These are phyloP conservation scores for Madurella fahalii DNA, from an alignment of 2,329 filamentous ascomycete species.

Conservation along the genomic window DNA sequence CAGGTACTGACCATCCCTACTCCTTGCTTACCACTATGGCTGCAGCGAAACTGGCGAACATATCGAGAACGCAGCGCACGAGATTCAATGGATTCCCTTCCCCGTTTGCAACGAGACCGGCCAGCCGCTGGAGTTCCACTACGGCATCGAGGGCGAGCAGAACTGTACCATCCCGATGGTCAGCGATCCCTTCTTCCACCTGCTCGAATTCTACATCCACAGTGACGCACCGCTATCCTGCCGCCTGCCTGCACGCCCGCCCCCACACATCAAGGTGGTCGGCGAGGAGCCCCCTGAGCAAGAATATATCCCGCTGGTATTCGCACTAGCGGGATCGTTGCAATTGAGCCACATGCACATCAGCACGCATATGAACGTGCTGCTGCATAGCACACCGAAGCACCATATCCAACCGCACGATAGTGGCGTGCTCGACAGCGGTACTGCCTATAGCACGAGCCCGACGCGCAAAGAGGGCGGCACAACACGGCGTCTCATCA, in stretches of 20 bases:
- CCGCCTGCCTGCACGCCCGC: constrained; percentile 76
- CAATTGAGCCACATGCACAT: constrained; percentile 89
- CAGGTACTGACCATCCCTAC: background rate
- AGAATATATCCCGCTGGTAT: constrained; percentile 77
- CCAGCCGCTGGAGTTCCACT: constrained; percentile 76
- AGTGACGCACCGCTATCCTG: constrained; percentile 91
- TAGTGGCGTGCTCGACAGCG: constrained; percentile 80
- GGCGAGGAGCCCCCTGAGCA: constrained; percentile 47
- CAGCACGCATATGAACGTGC: constrained; percentile 81
- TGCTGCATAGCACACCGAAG: constrained; percentile 68
- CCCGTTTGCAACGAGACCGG: constrained; percentile 84
- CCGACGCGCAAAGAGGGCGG: constrained; percentile 56
- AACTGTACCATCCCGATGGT: constrained; percentile 81
- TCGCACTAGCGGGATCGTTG: constrained; percentile 83
- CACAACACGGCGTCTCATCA: constrained; percentile 65
- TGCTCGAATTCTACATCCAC: constrained; percentile 96
- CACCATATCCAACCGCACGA: constrained; percentile 59
- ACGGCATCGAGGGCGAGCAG: constrained; percentile 75
- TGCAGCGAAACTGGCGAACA: constrained; percentile 82
- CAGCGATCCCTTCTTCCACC: constrained; percentile 76
- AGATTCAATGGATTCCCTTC: constrained; percentile 90
- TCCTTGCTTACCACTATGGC: background rate
- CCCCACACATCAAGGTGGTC: constrained; percentile 50
- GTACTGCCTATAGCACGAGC: constrained; percentile 79
- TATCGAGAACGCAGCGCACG: constrained; percentile 73